Evolutionary conservation across 768 basidiomycete species (phyloP).

Genomic region (Russula brevipes): DNA sequence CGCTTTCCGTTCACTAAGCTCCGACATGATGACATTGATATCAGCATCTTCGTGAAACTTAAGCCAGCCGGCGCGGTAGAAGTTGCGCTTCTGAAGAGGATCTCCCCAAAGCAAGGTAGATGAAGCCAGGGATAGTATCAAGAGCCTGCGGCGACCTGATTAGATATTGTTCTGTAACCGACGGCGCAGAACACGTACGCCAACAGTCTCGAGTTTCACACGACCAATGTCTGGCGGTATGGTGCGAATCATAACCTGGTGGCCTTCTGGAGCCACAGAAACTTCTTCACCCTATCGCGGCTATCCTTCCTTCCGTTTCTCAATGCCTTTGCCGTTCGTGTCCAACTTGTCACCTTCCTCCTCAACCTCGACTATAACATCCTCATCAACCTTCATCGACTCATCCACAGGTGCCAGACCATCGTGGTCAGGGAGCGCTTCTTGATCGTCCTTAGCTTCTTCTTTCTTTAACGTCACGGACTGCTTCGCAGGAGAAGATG

Average conservation of each 20-base stretch:
- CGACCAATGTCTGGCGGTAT: conserved; percentile 92
- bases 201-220: conserved; percentile 82
- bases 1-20: conserved; percentile 84
- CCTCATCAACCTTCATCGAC: conserved; percentile 71
- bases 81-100: conserved; percentile 87
- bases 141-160: conserved; percentile 51
- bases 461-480: conserved; percentile 37
- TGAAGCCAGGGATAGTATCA: conserved; percentile 69
- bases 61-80: conserved; percentile 93
- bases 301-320: conserved; percentile 46
- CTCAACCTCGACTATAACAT: conserved; percentile 65
- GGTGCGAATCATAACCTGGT: conserved; percentile 91
- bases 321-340: conserved; percentile 49
- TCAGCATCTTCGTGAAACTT: conserved; percentile 82
- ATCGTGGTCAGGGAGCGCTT: conserved; percentile 23
- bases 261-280: conserved; percentile 63
- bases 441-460: conserved; percentile 39
- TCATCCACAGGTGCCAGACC: conserved; percentile 44
- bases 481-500: conserved; percentile 51
- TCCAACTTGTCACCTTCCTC: conserved; percentile 66
- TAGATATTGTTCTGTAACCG: conserved; percentile 16
- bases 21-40: conserved; percentile 64
- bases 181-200: conserved; percentile 27
- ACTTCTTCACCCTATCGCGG: conserved; percentile 60
- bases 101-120: conserved; percentile 89